Evolutionary conservation across 179 eudicot species (phyloP).

Genomic region (Vitellaria paradoxa): DNA sequence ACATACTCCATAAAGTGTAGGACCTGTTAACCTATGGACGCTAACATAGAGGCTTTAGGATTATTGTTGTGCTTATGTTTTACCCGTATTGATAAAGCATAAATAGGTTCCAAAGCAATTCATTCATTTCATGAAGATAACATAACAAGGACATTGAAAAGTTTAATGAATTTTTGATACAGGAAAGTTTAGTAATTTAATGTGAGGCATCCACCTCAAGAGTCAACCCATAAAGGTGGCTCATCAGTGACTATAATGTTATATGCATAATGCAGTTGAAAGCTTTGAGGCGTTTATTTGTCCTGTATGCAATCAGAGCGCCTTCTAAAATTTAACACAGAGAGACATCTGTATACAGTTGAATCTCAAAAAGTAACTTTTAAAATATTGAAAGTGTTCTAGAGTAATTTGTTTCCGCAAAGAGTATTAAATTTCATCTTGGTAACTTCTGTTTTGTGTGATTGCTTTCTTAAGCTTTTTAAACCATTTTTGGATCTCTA

Average conservation of each 20-base stretch:
- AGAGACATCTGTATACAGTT: background rate
- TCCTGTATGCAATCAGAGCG: background rate
- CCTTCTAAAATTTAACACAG: too few relatives aligned
- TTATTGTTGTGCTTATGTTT: background rate
- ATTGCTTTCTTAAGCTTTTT: background rate
- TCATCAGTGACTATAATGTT: background rate
- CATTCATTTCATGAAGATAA: background rate
- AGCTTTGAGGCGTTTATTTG: slow-evolving; percentile 1
- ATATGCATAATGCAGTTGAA: background rate
- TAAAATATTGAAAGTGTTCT: background rate
- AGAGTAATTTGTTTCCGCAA: background rate
- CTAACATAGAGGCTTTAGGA: background rate
- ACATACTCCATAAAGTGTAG: background rate
- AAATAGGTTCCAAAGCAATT: background rate
- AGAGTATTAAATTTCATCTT: background rate
- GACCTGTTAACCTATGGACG: slow-evolving; percentile 5
- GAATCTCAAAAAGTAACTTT: slow-evolving; percentile 2
- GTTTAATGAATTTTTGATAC: background rate
- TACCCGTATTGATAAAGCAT: background rate
- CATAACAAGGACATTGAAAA: background rate
- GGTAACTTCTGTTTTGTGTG: background rate
- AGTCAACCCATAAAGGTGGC: background rate
- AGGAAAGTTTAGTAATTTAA: background rate
- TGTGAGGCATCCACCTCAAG: background rate
- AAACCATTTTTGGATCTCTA: slow-evolving; percentile 1